phyloP scores from a whole-genome alignment of 2,329 filamentous ascomycete genomes.

The Hymenoscyphus scutula region DNA sequence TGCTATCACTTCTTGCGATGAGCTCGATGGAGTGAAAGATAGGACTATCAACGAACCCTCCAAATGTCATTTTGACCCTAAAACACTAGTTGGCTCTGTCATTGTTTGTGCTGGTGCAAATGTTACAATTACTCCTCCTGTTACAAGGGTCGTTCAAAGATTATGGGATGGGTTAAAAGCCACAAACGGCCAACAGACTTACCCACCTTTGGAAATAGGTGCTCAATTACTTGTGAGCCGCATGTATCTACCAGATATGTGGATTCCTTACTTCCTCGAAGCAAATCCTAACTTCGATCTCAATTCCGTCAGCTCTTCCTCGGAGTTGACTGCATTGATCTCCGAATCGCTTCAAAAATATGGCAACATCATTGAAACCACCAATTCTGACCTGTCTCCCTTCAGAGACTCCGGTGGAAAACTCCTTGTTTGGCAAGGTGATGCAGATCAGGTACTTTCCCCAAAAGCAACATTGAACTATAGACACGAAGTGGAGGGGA shows the following conservation, averaged over 20 bases:
- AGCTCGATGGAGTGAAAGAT: not conserved
- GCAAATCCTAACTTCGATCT: not conserved
- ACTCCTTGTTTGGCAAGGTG: constrained; percentile 15
- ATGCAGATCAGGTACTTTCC: constrained; percentile 35
- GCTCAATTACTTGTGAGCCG: not conserved
- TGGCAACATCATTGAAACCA: not conserved
- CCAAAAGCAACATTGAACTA: constrained; percentile 29
- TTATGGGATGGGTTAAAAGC: not conserved
- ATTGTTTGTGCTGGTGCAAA: not conserved
- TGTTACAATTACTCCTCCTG: not conserved
- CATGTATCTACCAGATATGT: not conserved
- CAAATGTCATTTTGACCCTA: not conserved
- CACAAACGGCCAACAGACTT: not conserved
- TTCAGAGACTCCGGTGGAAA: constrained; percentile 24
- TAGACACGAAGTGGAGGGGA: not conserved
- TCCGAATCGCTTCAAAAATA: not conserved
- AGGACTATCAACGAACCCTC: not conserved
- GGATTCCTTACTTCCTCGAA: no score
- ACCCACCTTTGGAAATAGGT: not conserved
- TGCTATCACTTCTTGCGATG: not conserved
- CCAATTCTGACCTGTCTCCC: constrained; percentile 24
- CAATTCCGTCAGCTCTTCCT: not conserved
- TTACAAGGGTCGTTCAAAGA: not conserved
- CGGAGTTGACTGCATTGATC: constrained; percentile 9
- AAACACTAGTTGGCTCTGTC: not conserved